Evolutionary conservation across 495 filamentous ascomycete species (phyloP).

Genomic region (Beverwykella pulmonaria): DNA sequence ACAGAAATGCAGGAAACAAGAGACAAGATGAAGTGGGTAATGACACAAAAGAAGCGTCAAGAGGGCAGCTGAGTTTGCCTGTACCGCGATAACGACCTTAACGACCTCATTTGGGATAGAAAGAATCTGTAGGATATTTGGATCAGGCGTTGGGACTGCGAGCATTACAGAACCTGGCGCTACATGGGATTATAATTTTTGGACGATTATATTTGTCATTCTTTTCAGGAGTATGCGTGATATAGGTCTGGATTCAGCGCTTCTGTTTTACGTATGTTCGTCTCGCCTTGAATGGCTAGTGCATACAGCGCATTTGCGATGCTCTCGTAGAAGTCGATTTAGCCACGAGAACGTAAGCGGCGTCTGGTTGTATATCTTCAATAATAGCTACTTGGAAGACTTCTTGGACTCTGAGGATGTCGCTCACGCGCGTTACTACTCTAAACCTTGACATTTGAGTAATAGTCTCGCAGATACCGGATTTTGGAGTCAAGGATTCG

Average conservation of each 20-base stretch:
- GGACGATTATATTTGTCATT: background rate
- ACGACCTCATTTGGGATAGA: constrained; percentile 19
- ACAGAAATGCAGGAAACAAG: constrained; percentile 16
- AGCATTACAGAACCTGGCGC: constrained; percentile 6
- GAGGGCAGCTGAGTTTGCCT: background rate
- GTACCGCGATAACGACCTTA: background rate
- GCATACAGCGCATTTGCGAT: background rate
- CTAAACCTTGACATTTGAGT: too few relatives aligned
- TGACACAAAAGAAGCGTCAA: constrained; percentile 24
- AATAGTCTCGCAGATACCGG: too few relatives aligned
- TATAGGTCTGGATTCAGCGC: background rate
- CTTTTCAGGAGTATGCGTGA: background rate
- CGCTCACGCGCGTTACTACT: too few relatives aligned
- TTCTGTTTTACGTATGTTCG: background rate
- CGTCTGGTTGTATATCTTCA: background rate
- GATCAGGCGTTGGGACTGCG: background rate
- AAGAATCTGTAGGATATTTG: constrained; percentile 23
- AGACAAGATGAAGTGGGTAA: constrained; percentile 39
- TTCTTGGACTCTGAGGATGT: background rate
- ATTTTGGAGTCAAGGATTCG: too few relatives aligned
- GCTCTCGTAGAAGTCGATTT: background rate
- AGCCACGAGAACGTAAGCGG: background rate
- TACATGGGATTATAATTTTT: background rate
- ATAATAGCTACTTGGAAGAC: background rate
- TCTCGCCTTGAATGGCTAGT: background rate